phyloP scores from a whole-genome alignment of 2,329 filamentous ascomycete species.

The Calonectria hongkongensis region DNA sequence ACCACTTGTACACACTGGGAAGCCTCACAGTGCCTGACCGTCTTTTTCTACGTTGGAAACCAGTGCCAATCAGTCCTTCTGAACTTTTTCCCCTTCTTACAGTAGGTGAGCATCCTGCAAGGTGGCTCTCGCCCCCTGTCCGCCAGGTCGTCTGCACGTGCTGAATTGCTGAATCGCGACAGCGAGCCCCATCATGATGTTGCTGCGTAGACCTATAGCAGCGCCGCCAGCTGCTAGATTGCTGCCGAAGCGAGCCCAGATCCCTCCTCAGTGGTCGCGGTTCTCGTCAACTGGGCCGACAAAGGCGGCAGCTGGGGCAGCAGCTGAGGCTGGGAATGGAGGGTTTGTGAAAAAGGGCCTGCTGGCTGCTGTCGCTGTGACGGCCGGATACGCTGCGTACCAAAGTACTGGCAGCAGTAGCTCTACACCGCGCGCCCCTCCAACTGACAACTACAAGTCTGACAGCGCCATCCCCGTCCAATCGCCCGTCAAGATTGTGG shows the following conservation, averaged over 20 bases:
- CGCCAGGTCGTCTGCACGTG: conserved; percentile 8
- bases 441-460: conserved; percentile 37
- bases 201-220: conserved; percentile 40
- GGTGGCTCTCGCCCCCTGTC: background rate
- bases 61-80: background rate
- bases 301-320: conserved; percentile 28
- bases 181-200: conserved; percentile 14
- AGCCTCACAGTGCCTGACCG: conserved; percentile 4
- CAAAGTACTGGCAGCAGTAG: background rate
- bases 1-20: background rate
- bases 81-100: background rate
- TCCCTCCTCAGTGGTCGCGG: conserved; percentile 20
- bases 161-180: conserved; percentile 13
- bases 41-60: background rate
- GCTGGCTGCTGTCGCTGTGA: conserved; percentile 25
- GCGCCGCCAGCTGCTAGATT: conserved; percentile 1
- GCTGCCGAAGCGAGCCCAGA: conserved; percentile 30
- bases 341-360: conserved; percentile 3
- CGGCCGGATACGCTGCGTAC: conserved; percentile 29
- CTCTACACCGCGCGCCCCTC: conserved; percentile 26
- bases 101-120: conserved; percentile 1
- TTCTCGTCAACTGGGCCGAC: conserved; percentile 43
- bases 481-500: conserved; percentile 55
- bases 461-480: conserved; percentile 49
- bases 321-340: background rate